Base-by-base conservation (phyloP, 2,329 filamentous ascomycete genomes). In the Colletotrichum cuscutae region DNA sequence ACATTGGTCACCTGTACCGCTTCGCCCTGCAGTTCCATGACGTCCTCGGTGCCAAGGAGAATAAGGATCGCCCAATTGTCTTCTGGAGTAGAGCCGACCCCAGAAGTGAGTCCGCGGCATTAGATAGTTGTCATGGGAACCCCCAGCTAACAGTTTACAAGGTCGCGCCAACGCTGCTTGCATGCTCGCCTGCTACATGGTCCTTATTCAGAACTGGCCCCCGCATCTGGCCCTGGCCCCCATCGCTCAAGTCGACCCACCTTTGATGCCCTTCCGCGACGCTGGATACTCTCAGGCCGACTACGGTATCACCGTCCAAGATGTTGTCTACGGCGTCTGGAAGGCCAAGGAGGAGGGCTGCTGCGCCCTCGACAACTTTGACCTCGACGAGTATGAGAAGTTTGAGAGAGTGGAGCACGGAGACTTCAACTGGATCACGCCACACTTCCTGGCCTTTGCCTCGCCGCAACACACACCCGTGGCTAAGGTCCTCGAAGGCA, bases 361-460 rank as follows among this genome's bases (percentile, higher is more conserved):
- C 78, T 97, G 95, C 80, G 94, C 94, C 67, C 87, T 99, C 72
- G 95, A 97, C 81, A 95, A 97, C 81, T 99, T 99, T 81, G 95
- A 96, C 79, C 89, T 99, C 24, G 95, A 98, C 84, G 95, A 98
- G 90, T 99, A 99, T 81, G 97, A 99, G 85, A 93, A 90, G 81
- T 99, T 91, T 78, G 97, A 99, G 85, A 90, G 97, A 71, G 97
- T 99, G 24, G 97, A 99, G 81, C 95, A 98, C 87, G 97, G 97
- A 75, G 97, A 99, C 85, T 99, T 99, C 92, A 99, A 99, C 89
- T 99, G 97, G 97, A 90, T 99, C 72, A 97, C 95, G 6, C 95
- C 96, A 9, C 88, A 95, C 79, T 99, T 99, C 85, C 89, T 99
- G 64, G 97, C 97, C 26, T 98, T 99, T 81, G 97, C 97, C 57